These are phyloP conservation scores for Cupressus sempervirens DNA, from an alignment of 75 land plant species.

Conservation along the genomic window DNA sequence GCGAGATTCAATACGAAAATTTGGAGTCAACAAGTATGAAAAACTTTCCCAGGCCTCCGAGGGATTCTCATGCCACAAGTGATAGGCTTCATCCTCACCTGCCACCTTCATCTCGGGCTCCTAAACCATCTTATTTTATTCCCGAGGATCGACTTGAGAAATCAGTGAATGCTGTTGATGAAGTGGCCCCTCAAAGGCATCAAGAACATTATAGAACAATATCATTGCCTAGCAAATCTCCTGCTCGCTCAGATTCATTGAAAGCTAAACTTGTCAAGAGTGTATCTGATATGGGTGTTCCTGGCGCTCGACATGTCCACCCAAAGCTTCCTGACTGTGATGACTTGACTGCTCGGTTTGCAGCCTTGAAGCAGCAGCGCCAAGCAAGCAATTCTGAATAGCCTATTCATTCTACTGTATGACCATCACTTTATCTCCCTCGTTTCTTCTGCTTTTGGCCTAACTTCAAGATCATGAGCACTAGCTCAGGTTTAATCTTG, in stretches of 20 bases:
- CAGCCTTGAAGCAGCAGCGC: constrained; percentile 35
- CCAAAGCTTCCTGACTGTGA: constrained; percentile 71
- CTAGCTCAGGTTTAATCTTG: not conserved
- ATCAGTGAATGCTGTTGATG: not conserved
- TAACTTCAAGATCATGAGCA: not conserved
- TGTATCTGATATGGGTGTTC: constrained; percentile 13
- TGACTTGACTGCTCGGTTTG: constrained; percentile 50
- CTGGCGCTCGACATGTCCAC: constrained; percentile 35
- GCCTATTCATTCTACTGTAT: not conserved
- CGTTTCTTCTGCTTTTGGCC: not conserved
- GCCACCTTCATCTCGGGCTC: not conserved
- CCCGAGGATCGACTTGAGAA: not conserved
- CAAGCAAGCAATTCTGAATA: constrained; percentile 8
- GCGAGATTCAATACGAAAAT: constrained; percentile 3
- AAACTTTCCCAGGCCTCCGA: not conserved
- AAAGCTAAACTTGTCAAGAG: constrained; percentile 17
- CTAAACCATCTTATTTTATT: not conserved
- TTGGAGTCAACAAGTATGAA: not conserved
- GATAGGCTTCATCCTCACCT: constrained; percentile 2
- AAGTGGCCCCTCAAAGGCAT: not conserved
- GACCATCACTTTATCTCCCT: not conserved
- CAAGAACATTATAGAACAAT: not conserved
- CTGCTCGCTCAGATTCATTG: constrained; percentile 26
- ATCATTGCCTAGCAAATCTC: constrained; percentile 4
- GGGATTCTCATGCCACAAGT: not conserved